Evolutionary conservation across 2,329 filamentous ascomycete species (phyloP).

Genomic region (Aureobasidium musti): DNA sequence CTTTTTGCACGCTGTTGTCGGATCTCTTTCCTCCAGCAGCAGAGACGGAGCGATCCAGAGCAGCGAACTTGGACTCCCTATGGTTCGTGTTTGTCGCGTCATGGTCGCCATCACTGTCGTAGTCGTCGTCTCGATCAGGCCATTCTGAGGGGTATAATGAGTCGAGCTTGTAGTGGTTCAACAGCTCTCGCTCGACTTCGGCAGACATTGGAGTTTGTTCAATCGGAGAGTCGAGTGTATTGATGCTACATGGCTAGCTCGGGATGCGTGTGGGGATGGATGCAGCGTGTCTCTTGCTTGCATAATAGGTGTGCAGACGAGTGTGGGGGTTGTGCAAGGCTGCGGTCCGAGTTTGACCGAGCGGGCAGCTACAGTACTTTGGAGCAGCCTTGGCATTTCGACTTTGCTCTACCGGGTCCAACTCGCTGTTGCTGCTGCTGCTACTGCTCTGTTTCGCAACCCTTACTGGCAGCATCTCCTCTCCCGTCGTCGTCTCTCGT

Average conservation of each 20-base stretch:
- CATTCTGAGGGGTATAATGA: slow-evolving; percentile 79
- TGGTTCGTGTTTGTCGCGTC: slow-evolving; percentile 32
- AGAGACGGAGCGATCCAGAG: slow-evolving; percentile 67
- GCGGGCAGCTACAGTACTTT: neutral
- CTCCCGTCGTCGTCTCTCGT: slow-evolving; percentile 20
- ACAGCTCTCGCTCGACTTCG: slow-evolving; percentile 73
- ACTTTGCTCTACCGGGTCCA: neutral
- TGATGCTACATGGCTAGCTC: neutral
- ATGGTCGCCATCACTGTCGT: slow-evolving; percentile 61
- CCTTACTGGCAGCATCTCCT: slow-evolving; percentile 7
- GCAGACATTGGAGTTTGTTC: slow-evolving; percentile 50
- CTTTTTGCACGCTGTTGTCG: slow-evolving; percentile 79
- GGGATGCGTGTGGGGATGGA: neutral
- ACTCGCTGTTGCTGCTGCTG: neutral
- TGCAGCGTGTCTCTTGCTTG: neutral
- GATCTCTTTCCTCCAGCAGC: slow-evolving; percentile 68
- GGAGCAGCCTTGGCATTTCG: neutral
- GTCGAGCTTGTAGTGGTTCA: slow-evolving; percentile 86
- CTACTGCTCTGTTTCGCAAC: neutral
- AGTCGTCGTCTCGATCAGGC: slow-evolving; percentile 80
- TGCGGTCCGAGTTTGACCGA: slow-evolving; percentile 6
- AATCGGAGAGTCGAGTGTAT: neutral
- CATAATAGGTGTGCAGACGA: neutral
- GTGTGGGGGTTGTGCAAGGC: slow-evolving; percentile 6
- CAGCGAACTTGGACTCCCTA: slow-evolving; percentile 75